Base-by-base conservation (phyloP, 2,329 filamentous ascomycete species). In the Scytalidium sp. region DNA sequence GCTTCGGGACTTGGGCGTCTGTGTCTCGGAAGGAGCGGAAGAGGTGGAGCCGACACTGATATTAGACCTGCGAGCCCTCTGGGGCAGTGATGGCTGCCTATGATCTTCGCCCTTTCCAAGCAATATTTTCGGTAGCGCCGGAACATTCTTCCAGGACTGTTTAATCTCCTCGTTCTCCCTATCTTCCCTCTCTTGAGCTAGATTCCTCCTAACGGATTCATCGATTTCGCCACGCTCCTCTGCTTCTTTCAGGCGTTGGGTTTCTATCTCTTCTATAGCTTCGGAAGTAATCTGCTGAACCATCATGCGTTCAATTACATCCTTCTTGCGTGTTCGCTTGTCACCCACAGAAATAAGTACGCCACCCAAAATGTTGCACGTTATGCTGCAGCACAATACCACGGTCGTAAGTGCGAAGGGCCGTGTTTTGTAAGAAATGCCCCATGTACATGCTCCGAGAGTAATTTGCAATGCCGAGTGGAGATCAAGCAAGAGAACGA, bases 231-330 rank as follows among this genome's bases (percentile, higher is more conserved):
- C 59, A 21, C 58, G 49, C 23, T 56, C 53, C 43, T 61, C 59
- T 2, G 84, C 94, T 62, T 94, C 94, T 5, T 93, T 97, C 83
- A 93, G 96, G 56, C 95, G 94, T 63, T 94, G 88, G 29, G 87
- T 94, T 61, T 96, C 91, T 1, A 99, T 97, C 56, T 56, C 17
- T 8, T 59, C 53, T 17, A 85, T 83, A 1, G 81, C 83, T 60
- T 83, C 75, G 41, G 77, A 68, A 0, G 90, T 95, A 49, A 95
- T 68, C 55, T 90, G 83, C 64, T 94, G 90, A 23, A 88, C 75
- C 60, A 88, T 82, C 69, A 94, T 81, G 41, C 85, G 78, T 62
- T 92, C 85, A 19, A 91, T 75, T 0, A 95, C 88, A 40, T 95
- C 89, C 78, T 91, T 93, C 76, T 95, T 95, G 45, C 90, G 75